A percentile compares a stretch with the other conserved stretches of the same genome.
These are phyloP conservation scores for Nemania sp. DNA, from an alignment of 2,329 filamentous ascomycete genomes.

Conservation along the genomic window DNA sequence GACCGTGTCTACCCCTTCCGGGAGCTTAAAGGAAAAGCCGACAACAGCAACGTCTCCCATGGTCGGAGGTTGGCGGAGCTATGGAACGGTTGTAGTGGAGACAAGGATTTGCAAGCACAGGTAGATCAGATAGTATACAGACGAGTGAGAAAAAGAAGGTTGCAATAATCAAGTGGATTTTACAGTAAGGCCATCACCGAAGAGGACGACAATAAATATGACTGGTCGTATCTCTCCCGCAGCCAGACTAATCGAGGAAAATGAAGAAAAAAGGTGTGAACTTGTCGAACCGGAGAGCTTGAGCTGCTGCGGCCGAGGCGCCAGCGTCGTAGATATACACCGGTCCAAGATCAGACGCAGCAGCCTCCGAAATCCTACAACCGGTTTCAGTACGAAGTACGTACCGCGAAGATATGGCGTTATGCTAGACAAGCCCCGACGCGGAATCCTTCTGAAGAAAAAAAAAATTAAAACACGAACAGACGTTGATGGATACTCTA, in stretches of 20 bases:
- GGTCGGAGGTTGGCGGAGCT: background rate
- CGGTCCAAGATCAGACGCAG: constrained; percentile 1
- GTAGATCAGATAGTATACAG: too few species aligned
- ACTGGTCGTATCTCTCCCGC: too few species aligned
- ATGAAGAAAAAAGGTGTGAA: background rate
- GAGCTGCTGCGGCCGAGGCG: background rate
- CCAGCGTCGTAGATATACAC: background rate
- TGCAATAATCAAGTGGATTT: background rate
- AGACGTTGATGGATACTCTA: background rate
- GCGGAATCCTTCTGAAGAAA: background rate
- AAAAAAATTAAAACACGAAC: background rate
- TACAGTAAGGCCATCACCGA: background rate
- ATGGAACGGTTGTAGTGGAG: background rate
- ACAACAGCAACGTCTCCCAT: constrained; percentile 38
- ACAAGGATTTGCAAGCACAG: too few species aligned
- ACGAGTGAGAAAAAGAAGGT: background rate
- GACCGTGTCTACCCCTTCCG: constrained; percentile 40
- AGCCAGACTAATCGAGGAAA: background rate
- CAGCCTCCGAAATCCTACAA: background rate
- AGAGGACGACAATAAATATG: background rate
- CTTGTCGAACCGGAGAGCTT: background rate
- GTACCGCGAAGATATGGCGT: constrained; percentile 1
- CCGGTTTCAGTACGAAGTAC: constrained; percentile 3
- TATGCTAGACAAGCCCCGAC: background rate
- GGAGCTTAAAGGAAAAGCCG: constrained; percentile 45